Evolutionary conservation across 1,139 yeast species (phyloP), one percentile per base, ranked within the genome.

Genomic region (Pichia cactophila): DNA sequence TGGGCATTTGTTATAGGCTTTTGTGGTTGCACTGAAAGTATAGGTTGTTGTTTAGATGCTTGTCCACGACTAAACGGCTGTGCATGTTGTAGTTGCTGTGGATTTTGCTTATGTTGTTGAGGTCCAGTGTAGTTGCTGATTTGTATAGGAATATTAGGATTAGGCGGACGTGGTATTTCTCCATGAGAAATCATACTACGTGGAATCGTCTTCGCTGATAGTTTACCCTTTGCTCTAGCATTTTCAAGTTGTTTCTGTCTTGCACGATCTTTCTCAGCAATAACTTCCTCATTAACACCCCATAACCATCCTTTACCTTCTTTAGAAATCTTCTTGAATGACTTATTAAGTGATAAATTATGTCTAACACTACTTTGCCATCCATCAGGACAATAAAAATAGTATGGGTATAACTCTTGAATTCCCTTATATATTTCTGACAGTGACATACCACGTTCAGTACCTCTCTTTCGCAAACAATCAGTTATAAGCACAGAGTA

Each of bases 341-440:
- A 81, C 67, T 88, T 88, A 67, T 89, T 89, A 57, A 88, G 73
- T 26, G 90, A 84, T 42, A 92, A 73, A 60, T 88, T 89, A 68
- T 92, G 98, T 44, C 94, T 77, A 16, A 92, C 95, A 1, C 95
- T 80, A 61, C 87, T 83, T 68, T 92, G 98, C 99, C 99, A 92
- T 2, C 97, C 97, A 65, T 89, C 96, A 1, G 95, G 89, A 61
- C 97, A 89, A 67, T 87, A 92, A 61, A 83, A 79, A 67, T 87
- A 92, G 67, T 86, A 92, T 1, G 97, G 98, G 65, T 86, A 90
- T 11, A 85, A 69, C 41, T 87, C 95, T 62, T 86, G 86, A 47
- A 92, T 87, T 1, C 89, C 87, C 49, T 85, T 86, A 64, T 87
- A 84, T 43, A 92, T 87, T 57, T 89, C 97, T 12, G 87, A 80